Base-by-base conservation (phyloP, 768 basidiomycete genomes). In the Hericium alpestre region DNA sequence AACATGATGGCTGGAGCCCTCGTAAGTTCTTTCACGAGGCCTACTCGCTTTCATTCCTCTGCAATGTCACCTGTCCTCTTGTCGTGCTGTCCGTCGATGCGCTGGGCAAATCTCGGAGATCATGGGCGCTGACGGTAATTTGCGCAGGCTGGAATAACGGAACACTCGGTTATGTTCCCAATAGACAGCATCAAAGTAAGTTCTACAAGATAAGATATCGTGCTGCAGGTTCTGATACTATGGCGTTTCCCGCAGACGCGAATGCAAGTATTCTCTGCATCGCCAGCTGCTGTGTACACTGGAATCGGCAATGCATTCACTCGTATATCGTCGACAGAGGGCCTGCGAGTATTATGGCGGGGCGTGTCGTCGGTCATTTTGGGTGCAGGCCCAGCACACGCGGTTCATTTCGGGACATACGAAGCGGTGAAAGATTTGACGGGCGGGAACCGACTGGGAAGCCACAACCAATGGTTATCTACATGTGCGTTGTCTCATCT, bases 161-260 rank as follows among this genome's bases (percentile, higher is more conserved):
- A 99, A 71, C 96, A 99, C 74, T 90, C 93, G 32, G 93, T 96
- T 69, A 98, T 99, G 88, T 99, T 90, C 69, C 96, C 96, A 5
- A 76, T 98, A 61, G 96, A 99, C 74, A 95, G 92, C 66, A 97
- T 99, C 69, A 99, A 99, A 79, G 96, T 90, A 57, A 58, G 85
- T 73, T 11, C 4, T n/a, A 6, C 22, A 32, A 22, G 27, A 13
- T 46, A 16, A 8, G 9, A 32, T 11, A 25, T 32, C 8, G 15
- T 38, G 3, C 11, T 25, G 4, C 32, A 38, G 38, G 37, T 20
- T 38, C 23, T 4, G n/a, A 38, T 23, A 43, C 46, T 10, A 7
- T 41, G 13, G 48, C n/a, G 43, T 32, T 48, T 16, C 39, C 22
- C 41, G 8, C 65, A 99, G 96, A 98, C 96, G 49, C 90, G 96